Base-by-base conservation (phyloP, 2,329 filamentous ascomycete genomes). In the Aspergillus aculeatinus region DNA sequence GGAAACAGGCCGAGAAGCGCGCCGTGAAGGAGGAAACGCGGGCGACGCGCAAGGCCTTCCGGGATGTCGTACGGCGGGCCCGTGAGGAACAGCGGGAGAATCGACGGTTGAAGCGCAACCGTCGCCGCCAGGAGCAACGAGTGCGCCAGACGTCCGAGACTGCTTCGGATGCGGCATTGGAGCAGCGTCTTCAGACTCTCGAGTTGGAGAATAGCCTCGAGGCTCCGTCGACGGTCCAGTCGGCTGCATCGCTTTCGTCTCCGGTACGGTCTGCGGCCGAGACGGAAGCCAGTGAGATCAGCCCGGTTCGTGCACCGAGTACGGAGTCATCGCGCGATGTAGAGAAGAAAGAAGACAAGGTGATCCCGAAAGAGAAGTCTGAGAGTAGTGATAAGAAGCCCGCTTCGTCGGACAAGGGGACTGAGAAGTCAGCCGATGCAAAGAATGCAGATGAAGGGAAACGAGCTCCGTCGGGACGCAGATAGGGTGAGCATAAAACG, bases 21-120 rank as follows among this genome's bases (percentile, higher is more conserved):
- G 70, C 72, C 1, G 64, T 76, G 57, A 77, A 76, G 58, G 70
- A 72, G 48, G 76, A 79, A 61, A 67, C 75, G 55, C 68, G 69
- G n/a, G 69, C 70, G 1, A 73, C 76, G 5, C 72, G 70, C 48
- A 71, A 76, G 52, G 74, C 74, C 4, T 78, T 78, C 60, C 65
- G 70, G 10, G 72, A 74, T 9, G 65, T 76, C 5, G 61, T 74
- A 16, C 68, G 69, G 4, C 71, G 74, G 4, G 74, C 76, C 1
- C 67, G 74, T n/a, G 70, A 74, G 7, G 75, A 76, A 59, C 69
- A 74, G 52, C 70, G 69, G 3, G 72, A 73, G 19, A 58, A 68
- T n/a, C 63, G 66, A 33, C 65, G 68, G 23, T 59, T 60, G 35
- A 68, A 65, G 31, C 63, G 68, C 23, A 68, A 61, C 39, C 68